Conservation (phyloP, 129 eudicot species). For the Escallonia rubra region DNA sequence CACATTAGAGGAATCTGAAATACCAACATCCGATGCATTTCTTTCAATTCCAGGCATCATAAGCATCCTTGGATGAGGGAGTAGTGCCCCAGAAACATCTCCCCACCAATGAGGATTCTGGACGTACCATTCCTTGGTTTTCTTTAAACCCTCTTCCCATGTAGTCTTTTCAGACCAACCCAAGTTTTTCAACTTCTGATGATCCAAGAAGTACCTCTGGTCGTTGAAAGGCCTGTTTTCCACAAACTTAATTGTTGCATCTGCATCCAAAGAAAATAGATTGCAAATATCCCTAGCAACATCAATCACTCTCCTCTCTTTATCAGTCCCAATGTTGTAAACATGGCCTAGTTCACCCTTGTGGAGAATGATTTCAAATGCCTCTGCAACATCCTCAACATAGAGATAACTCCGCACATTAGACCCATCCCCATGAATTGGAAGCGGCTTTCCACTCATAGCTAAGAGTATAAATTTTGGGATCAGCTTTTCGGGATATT, state of each 20-base stretch:
- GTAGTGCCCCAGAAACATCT: conserved; percentile 23
- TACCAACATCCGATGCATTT: conserved; percentile 9
- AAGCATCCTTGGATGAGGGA: conserved; percentile 24
- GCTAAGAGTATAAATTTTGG: conserved; percentile 23
- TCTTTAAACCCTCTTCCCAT: conserved; percentile 21
- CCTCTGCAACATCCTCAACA: conserved; percentile 30
- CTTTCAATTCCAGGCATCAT: conserved; percentile 22
- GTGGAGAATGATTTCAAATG: conserved; percentile 31
- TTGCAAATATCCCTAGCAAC: conserved; percentile 26
- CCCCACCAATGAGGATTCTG: conserved; percentile 25
- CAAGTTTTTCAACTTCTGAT: conserved; percentile 22
- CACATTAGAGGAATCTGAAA: background rate
- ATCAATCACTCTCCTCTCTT: conserved; percentile 29
- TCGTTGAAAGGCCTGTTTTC: conserved; percentile 31
- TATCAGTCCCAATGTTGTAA: conserved; percentile 29
- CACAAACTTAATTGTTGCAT: conserved; percentile 21
- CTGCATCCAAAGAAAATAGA: conserved; percentile 16
- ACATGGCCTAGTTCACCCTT: conserved; percentile 27
- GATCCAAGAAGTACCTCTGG: conserved; percentile 25
- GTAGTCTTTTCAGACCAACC: conserved; percentile 20
- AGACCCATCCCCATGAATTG: conserved; percentile 27
- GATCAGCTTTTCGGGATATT: conserved; percentile 19
- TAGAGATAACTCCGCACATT: conserved; percentile 31
- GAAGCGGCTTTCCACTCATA: conserved; percentile 19
- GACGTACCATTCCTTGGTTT: conserved; percentile 16